Evolutionary conservation across 345 rosid genomes (phyloP).

Genomic region (Aquilaria malaccensis): DNA sequence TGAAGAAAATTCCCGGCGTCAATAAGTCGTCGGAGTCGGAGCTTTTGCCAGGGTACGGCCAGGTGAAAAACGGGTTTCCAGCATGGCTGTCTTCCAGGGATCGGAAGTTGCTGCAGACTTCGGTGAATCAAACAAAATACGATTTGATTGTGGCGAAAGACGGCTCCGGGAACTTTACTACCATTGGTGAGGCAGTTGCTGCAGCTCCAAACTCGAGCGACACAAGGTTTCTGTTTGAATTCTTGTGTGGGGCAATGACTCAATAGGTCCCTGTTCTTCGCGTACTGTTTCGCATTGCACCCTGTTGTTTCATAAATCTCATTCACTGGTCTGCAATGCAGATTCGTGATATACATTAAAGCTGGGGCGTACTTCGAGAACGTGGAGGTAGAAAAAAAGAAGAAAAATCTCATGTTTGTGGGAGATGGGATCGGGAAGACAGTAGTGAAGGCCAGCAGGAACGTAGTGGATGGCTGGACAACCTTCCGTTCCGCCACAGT

Average conservation of each 20-base stretch:
- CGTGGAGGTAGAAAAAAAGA: slow-evolving; percentile 9
- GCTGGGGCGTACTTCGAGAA: slow-evolving; percentile 21
- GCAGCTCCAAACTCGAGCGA: slow-evolving; percentile 66
- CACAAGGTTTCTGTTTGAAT: slow-evolving; percentile 35
- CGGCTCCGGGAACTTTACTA: slow-evolving; percentile 63
- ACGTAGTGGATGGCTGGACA: slow-evolving; percentile 11
- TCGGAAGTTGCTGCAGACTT: slow-evolving; percentile 35
- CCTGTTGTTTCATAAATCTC: too few relatives aligned
- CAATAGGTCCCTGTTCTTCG: too few relatives aligned
- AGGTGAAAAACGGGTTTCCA: slow-evolving; percentile 46
- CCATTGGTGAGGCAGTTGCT: slow-evolving; percentile 49
- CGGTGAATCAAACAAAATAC: slow-evolving; percentile 24
- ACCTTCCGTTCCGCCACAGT: slow-evolving; percentile 22
- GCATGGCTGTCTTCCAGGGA: slow-evolving; percentile 45
- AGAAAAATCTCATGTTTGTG: slow-evolving; percentile 20
- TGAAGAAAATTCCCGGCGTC: slow-evolving; percentile 49
- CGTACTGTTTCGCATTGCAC: too few relatives aligned
- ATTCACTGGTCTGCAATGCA: background rate
- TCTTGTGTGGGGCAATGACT: too few relatives aligned
- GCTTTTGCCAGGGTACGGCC: slow-evolving; percentile 32
- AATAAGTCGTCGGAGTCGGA: slow-evolving; percentile 18
- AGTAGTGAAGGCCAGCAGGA: slow-evolving; percentile 12
- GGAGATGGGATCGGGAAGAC: slow-evolving; percentile 31
- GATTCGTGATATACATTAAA: slow-evolving; percentile 18
- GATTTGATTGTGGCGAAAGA: slow-evolving; percentile 65